Percentiles rank a stretch among this genome's conserved stretches.
phyloP scores from a whole-genome alignment of 106 monocot species.

The Acorus gramineus region DNA sequence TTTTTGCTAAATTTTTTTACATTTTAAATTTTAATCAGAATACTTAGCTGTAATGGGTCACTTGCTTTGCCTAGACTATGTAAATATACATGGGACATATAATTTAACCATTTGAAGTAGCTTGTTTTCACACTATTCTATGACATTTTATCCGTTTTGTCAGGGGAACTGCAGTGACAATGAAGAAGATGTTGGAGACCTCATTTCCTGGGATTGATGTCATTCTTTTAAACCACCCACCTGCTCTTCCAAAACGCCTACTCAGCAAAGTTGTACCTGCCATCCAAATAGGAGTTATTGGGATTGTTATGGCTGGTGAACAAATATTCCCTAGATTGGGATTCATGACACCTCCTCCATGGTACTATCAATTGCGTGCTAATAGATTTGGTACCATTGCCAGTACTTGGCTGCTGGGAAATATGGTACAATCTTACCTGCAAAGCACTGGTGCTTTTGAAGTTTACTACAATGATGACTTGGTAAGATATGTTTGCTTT shows the following conservation, averaged over 20 bases:
- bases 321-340: slow-evolving; percentile 85
- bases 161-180: slow-evolving; percentile 85
- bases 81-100: background rate
- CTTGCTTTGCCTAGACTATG: background rate
- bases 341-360: slow-evolving; percentile 56
- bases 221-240: slow-evolving; percentile 78
- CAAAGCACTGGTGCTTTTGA: slow-evolving; percentile 96
- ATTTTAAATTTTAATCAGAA: background rate
- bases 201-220: slow-evolving; percentile 86
- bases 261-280: slow-evolving; percentile 72
- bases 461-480: slow-evolving; percentile 84
- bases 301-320: slow-evolving; percentile 72
- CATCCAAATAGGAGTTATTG: slow-evolving; percentile 61
- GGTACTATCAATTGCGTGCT: slow-evolving; percentile 68
- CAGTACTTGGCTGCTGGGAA: slow-evolving; percentile 80
- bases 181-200: slow-evolving; percentile 93
- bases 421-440: slow-evolving; percentile 59
- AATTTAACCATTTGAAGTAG: background rate
- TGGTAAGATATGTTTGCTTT: slow-evolving; percentile 34
- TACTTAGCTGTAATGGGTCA: no score
- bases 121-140: background rate
- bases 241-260: slow-evolving; percentile 75
- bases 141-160: background rate
- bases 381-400: slow-evolving; percentile 94
- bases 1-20: no score